phyloP scores from a whole-genome alignment of 768 basidiomycete species.

The Termitomyces sp. region DNA sequence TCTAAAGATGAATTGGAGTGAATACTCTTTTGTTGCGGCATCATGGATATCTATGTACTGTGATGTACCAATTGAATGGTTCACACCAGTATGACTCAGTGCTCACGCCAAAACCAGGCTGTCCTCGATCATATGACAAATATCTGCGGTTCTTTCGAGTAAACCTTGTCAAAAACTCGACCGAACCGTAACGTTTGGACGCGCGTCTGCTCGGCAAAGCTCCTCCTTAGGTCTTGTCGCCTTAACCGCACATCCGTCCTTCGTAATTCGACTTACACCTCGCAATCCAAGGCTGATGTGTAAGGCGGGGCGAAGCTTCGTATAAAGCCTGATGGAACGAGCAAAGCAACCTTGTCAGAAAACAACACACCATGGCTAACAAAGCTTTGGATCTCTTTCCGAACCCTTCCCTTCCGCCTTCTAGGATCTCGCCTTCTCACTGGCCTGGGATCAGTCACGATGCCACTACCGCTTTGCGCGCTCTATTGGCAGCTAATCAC shows the following conservation, averaged over 20 bases:
- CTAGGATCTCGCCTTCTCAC: slow-evolving; percentile 25
- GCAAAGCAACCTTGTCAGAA: not conserved
- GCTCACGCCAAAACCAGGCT: no score
- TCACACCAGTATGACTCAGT: no score
- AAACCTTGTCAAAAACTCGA: no score
- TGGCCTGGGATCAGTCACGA: slow-evolving; percentile 31
- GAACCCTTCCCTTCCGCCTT: slow-evolving; percentile 12
- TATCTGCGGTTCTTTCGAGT: no score
- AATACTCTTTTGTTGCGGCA: no score
- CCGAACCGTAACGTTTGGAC: no score
- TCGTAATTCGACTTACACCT: not conserved
- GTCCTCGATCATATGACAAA: no score
- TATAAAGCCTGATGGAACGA: not conserved
- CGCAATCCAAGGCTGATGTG: not conserved
- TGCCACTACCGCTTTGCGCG: slow-evolving; percentile 36
- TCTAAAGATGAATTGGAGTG: no score
- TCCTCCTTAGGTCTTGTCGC: not conserved
- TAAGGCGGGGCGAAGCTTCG: not conserved
- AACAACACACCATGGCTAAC: not conserved
- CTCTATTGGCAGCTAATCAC: slow-evolving; percentile 46
- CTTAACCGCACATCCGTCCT: not conserved
- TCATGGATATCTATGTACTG: no score
- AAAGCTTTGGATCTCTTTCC: slow-evolving; percentile 14
- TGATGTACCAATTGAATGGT: no score
- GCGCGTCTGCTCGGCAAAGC: no score